Base-by-base conservation (phyloP, 2,329 filamentous ascomycete species). In the Hypoxylon sp. region DNA sequence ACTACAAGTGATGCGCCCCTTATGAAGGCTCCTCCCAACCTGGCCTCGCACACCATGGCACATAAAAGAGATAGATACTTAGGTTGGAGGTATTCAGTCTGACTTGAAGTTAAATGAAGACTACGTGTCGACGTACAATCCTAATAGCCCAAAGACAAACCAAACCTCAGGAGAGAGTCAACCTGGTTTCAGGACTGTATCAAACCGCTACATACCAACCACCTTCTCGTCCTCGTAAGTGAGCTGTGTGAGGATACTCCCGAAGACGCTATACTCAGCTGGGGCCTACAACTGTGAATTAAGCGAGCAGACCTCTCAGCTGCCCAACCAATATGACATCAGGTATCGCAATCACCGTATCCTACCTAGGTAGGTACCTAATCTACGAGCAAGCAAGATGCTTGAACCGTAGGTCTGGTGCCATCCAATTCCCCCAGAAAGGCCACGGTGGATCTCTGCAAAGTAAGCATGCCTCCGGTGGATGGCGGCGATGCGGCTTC, bases 401-500 rank as follows among this genome's bases (percentile, higher is more conserved):
- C 48, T 31, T 25, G 11, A 44, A 30, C 17, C 10, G 25, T 3
- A 20, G 20, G 25, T 33, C 7, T 31, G 10, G 50, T 37, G 17
- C 11, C 30, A 49, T 25, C 44, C 30, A 10, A 20, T 59, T n/a
- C 46, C 31, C 20, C 33, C 44, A 17, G 40, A 27, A 46, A 27
- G 35, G 27, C n/a, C 31, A 49, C 17, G 44, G 58, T 56, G 58
- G 58, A 54, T 57, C 20, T 27, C 57, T 66, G 51, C 35, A 46
- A 57, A 22, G 48, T 60, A 60, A 49, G 49, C 56, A 53, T 35
- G 58, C 49, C 27, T 53, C 53, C 57, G 53, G 46, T 44, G 37
- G 37, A 51, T 58, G 53, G 42, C 53, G 59, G 59, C 49, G 64
- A 63, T 67, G 64, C 64, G 64, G 64, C 49, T 63, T 63, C 64